A percentile compares a stretch with the other conserved stretches of the same genome.
phyloP scores from a whole-genome alignment of 2,329 filamentous ascomycete genomes.

The Malbranchea zuffiana region DNA sequence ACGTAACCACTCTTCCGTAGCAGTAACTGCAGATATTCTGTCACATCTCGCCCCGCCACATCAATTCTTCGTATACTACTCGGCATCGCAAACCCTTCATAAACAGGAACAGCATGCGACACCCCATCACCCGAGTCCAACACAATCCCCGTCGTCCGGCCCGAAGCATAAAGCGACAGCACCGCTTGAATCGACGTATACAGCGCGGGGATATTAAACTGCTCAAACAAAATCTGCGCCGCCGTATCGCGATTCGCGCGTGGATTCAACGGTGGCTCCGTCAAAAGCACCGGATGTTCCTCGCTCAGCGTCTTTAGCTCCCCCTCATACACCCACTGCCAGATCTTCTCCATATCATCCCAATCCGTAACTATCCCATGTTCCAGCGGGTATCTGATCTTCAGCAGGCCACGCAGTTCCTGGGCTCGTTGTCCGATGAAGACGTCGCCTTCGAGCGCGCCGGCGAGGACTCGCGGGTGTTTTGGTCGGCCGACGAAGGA shows the following conservation, averaged over 20 bases:
- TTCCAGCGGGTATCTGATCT: slow-evolving; percentile 91
- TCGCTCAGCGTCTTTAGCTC: slow-evolving; percentile 94
- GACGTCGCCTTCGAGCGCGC: slow-evolving; percentile 87
- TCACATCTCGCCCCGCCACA: slow-evolving; percentile 90
- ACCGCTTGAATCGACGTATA: slow-evolving; percentile 97
- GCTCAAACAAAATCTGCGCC: slow-evolving; percentile 96
- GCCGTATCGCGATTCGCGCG: slow-evolving; percentile 91
- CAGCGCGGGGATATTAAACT: slow-evolving; percentile 92
- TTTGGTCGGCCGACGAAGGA: slow-evolving; percentile 96
- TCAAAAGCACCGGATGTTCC: slow-evolving; percentile 95
- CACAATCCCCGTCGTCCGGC: slow-evolving; percentile 90
- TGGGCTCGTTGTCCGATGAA: slow-evolving; percentile 92
- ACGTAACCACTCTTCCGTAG: slow-evolving; percentile 86
- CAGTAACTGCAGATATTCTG: slow-evolving; percentile 83
- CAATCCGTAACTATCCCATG: slow-evolving; percentile 98
- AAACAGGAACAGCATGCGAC: slow-evolving; percentile 92
- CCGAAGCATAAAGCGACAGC: slow-evolving; percentile 87
- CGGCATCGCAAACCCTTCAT: slow-evolving; percentile 93
- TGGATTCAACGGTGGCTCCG: slow-evolving; percentile 90
- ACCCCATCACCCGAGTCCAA: slow-evolving; percentile 93
- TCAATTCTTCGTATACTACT: slow-evolving; percentile 93
- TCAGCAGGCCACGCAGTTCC: slow-evolving; percentile 81
- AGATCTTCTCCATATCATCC: slow-evolving; percentile 99
- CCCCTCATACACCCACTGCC: slow-evolving; percentile 94
- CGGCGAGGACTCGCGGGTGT: slow-evolving; percentile 87